Evolutionary conservation across 2,329 filamentous ascomycete species (phyloP).

Genomic region (Dactylella cylindrospora): DNA sequence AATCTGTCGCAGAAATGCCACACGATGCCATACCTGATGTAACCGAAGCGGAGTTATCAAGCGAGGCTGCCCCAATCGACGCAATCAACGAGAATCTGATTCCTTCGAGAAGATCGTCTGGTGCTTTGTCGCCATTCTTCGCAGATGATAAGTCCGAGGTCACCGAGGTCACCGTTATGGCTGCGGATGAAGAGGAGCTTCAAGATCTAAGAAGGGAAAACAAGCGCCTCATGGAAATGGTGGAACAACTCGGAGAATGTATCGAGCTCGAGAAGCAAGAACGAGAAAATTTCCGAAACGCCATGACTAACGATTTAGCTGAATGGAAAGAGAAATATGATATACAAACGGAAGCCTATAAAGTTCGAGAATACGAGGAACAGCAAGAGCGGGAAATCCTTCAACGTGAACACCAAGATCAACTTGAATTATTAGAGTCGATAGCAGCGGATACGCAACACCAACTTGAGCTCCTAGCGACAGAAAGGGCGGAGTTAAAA

Average conservation of each 20-base stretch:
- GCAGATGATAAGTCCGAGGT: conserved; percentile 70
- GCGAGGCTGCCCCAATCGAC: conserved; percentile 30
- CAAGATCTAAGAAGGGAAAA: conserved; percentile 32
- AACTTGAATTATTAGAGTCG: conserved; percentile 38
- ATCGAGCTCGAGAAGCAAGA: conserved; percentile 40
- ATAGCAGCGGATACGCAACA: conserved; percentile 43
- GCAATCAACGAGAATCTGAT: conserved; percentile 27
- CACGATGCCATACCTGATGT: conserved; percentile 13
- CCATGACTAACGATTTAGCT: conserved; percentile 25
- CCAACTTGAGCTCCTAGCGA: conserved; percentile 34
- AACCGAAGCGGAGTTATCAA: too few species aligned
- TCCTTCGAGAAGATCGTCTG: conserved; percentile 33
- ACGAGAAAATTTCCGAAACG: conserved; percentile 25
- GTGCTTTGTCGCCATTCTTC: conserved; percentile 22
- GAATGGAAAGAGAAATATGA: conserved; percentile 39
- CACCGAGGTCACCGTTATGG: conserved; percentile 52
- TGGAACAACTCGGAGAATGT: conserved; percentile 42
- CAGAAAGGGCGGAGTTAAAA: conserved; percentile 39
- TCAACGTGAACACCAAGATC: conserved; percentile 36
- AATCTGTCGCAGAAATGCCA: conserved; percentile 26
- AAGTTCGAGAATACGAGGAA: conserved; percentile 30
- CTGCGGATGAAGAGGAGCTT: conserved; percentile 42
- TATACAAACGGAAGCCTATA: conserved; percentile 19
- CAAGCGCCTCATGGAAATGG: conserved; percentile 40
- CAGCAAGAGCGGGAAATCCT: conserved; percentile 37